A percentile compares a stretch with the other conserved stretches of the same genome.
Conservation (phyloP, 2,329 filamentous ascomycete species). For the Talaromyces sp. region DNA sequence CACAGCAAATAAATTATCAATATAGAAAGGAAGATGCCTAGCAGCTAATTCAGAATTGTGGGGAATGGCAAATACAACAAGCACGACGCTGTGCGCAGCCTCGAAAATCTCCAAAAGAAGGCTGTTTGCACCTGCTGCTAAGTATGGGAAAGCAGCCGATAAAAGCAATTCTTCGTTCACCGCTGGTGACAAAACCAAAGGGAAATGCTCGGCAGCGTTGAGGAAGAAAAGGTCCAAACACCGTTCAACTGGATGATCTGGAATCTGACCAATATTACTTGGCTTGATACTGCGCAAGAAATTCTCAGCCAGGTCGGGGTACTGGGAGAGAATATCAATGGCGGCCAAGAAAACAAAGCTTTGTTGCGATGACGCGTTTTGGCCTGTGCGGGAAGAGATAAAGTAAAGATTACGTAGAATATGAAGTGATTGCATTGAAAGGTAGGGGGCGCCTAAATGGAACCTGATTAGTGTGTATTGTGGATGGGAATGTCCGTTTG, state of each 20-base stretch:
- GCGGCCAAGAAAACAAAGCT: slow-evolving; percentile 80
- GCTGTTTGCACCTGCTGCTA: slow-evolving; percentile 62
- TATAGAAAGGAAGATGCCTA: slow-evolving; percentile 77
- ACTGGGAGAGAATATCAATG: slow-evolving; percentile 77
- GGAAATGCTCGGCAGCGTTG: slow-evolving; percentile 82
- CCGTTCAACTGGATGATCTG: slow-evolving; percentile 67
- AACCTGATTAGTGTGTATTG: background rate
- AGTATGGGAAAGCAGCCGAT: slow-evolving; percentile 72
- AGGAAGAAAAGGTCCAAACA: slow-evolving; percentile 86
- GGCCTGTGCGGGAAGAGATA: slow-evolving; percentile 73
- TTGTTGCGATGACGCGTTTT: slow-evolving; percentile 78
- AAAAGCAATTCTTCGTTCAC: slow-evolving; percentile 74
- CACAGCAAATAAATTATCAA: slow-evolving; percentile 72
- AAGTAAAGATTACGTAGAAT: slow-evolving; percentile 79
- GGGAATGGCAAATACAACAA: slow-evolving; percentile 79
- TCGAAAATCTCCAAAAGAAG: slow-evolving; percentile 76
- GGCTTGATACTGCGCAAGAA: slow-evolving; percentile 69
- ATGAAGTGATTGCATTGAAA: slow-evolving; percentile 73
- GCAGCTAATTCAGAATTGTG: slow-evolving; percentile 72
- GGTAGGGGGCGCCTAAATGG: slow-evolving; percentile 59
- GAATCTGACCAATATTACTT: slow-evolving; percentile 57
- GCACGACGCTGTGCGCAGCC: slow-evolving; percentile 78
- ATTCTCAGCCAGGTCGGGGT: slow-evolving; percentile 64
- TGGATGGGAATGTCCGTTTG: background rate
- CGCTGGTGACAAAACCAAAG: slow-evolving; percentile 66